Evolutionary conservation across 78 protist genomes (phyloP), one percentile per base, ranked within the genome.

Genomic region (Dictyostelium brefeldianum): DNA sequence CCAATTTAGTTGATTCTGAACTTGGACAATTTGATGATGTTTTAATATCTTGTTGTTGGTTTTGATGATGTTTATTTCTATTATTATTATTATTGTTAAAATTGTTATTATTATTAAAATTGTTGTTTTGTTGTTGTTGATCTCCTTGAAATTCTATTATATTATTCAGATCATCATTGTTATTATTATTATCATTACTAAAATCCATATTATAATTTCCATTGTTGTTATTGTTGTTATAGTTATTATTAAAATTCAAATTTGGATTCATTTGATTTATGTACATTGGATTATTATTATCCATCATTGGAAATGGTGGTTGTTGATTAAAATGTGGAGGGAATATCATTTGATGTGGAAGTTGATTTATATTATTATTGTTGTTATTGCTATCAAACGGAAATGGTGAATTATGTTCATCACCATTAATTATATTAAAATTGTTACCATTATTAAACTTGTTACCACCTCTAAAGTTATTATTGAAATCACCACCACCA

Each of bases 11-110:
- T n/a, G 93, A 51, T 47, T 31, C 53, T 62, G 93, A 65, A n/a
- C 53, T 70, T 74, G 93, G 93, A 31, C 93, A 87, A 22, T 25
- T 62, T 8, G 47, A 22, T 64, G 83, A 77, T 46, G 93, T 87
- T 14, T 77, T 77, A 5, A 64, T 71, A 43, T 51, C 51, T 17
- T n/a, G 12, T 20, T 7, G 14, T 69, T 27, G 27, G 50, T 27
- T 50, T 67, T 25, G 5, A 29, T 20, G 6, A 31, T 67, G 1
- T 67, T 48, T 41, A 17, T 74, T 74, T 2, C 12, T 54, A 22
- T 20, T 79, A 8, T 79, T 79, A 7, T 29, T 56, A 20, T 57
- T 22, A 31, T 36, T 79, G n/a, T 79, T 77, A 7, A 4, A 20
- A 18, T 17, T 57, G 11, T 51, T 15, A 69, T 75, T 75, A 3